Conservation (phyloP, 1,284 basidiomycete species). For the Ganoderma meredithae region DNA sequence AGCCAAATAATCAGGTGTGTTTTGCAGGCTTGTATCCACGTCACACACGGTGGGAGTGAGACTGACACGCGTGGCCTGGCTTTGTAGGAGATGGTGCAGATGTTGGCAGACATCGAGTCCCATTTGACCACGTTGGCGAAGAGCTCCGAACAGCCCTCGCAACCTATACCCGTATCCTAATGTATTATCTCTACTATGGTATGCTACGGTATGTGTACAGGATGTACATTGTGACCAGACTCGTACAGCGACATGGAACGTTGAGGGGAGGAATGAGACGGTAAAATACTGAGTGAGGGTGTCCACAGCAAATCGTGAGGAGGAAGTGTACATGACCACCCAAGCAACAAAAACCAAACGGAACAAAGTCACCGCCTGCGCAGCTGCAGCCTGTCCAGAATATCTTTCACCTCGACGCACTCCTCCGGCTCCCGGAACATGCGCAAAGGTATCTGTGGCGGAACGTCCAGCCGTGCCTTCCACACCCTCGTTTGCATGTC, state of each 20-base stretch:
- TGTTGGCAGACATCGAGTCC: constrained; percentile 35
- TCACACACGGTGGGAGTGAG: neutral
- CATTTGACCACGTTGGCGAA: constrained; percentile 24
- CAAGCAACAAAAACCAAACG: neutral
- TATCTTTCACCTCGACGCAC: constrained; percentile 60
- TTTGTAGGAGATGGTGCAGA: constrained; percentile 37
- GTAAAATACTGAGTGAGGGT: neutral
- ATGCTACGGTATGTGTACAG: constrained; percentile 30
- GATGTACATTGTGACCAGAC: constrained; percentile 24
- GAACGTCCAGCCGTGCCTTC: constrained; percentile 62
- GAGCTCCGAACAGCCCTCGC: constrained; percentile 22
- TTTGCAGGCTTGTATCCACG: neutral
- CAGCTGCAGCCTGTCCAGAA: constrained; percentile 38
- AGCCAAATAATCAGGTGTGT: constrained; percentile 82
- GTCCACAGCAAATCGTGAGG: neutral
- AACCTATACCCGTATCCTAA: constrained; percentile 35
- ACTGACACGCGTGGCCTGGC: neutral
- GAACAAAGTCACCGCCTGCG: constrained; percentile 16
- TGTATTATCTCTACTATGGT: constrained; percentile 30
- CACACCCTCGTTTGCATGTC: constrained; percentile 70
- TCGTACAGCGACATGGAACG: constrained; percentile 12
- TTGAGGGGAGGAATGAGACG: constrained; percentile 3
- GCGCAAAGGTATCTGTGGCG: constrained; percentile 60
- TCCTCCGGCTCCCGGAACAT: constrained; percentile 72
- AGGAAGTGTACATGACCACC: neutral